These are phyloP conservation scores for Berberis thunbergii DNA, from an alignment of 164 flowering plant species.

Conservation along the genomic window DNA sequence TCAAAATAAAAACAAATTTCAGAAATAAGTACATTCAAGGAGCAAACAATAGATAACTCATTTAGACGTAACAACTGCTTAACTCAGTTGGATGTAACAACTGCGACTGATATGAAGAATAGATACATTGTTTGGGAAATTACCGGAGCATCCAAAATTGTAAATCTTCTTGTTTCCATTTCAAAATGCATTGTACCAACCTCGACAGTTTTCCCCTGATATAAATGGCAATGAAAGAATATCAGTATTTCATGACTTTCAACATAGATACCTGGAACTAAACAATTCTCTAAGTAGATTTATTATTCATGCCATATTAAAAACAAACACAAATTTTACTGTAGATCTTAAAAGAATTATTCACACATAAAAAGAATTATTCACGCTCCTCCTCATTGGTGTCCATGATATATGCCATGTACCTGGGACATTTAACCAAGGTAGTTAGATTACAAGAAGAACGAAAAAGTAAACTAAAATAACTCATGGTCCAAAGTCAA, in stretches of 20 bases:
- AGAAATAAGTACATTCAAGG: no score
- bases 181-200: conserved; percentile 98
- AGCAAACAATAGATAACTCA: no score
- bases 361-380: conserved; percentile 41
- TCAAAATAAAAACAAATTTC: neutral
- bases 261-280: no score
- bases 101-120: neutral
- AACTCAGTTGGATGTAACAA: no score
- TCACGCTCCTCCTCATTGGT: conserved; percentile 95
- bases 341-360: no score
- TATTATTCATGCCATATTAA: neutral
- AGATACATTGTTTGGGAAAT: neutral
- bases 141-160: conserved; percentile 99
- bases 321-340: neutral
- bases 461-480: no score
- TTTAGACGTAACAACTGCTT: no score
- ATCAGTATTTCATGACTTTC: neutral
- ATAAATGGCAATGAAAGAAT: conserved; percentile 1
- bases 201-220: conserved; percentile 94
- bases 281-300: no score
- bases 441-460: no score
- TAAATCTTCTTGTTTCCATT: conserved; percentile 83
- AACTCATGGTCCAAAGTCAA: no score
- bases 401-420: conserved; percentile 99
- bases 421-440: conserved; percentile 39